phyloP scores from a whole-genome alignment of 2,329 filamentous ascomycete genomes.

The Calycina marina region DNA sequence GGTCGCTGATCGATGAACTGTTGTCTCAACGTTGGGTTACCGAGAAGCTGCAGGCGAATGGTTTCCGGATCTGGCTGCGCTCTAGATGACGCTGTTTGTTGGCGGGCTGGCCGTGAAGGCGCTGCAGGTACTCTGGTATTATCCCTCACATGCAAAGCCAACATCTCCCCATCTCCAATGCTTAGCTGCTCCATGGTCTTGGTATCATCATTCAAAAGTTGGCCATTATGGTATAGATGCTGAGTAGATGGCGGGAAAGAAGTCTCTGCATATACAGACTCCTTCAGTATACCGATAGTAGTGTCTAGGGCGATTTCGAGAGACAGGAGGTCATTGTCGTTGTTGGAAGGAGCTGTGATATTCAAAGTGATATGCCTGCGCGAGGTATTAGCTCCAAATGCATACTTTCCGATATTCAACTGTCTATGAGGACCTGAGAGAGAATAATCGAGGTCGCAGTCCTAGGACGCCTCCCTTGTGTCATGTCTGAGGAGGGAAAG shows the following conservation, averaged over 20 bases:
- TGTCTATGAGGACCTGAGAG: too few relatives aligned
- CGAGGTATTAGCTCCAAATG: too few relatives aligned
- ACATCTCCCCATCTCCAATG: constrained; percentile 81
- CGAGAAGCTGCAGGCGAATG: constrained; percentile 68
- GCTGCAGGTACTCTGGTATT: constrained; percentile 24
- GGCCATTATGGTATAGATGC: constrained; percentile 82
- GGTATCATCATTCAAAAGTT: constrained; percentile 58
- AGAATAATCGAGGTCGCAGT: too few relatives aligned
- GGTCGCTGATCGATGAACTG: constrained; percentile 61
- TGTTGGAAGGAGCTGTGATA: constrained; percentile 59
- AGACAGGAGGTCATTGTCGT: constrained; percentile 52
- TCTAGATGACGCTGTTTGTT: constrained; percentile 20
- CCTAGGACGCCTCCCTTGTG: too few relatives aligned
- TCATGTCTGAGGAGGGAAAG: too few relatives aligned
- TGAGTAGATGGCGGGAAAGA: constrained; percentile 58
- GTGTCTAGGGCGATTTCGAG: constrained; percentile 74
- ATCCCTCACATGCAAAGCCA: constrained; percentile 67
- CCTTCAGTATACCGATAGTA: constrained; percentile 73
- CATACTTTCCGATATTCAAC: too few relatives aligned
- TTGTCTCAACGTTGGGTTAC: constrained; percentile 57
- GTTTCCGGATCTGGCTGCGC: constrained; percentile 57
- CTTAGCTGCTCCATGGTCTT: constrained; percentile 72
- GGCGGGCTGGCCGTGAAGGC: constrained; percentile 23
- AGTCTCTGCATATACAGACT: constrained; percentile 74
- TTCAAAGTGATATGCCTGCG: constrained; percentile 75